Evolutionary conservation across 2,329 filamentous ascomycete genomes (phyloP).

Genomic region (Aureobasidium namibiae): DNA sequence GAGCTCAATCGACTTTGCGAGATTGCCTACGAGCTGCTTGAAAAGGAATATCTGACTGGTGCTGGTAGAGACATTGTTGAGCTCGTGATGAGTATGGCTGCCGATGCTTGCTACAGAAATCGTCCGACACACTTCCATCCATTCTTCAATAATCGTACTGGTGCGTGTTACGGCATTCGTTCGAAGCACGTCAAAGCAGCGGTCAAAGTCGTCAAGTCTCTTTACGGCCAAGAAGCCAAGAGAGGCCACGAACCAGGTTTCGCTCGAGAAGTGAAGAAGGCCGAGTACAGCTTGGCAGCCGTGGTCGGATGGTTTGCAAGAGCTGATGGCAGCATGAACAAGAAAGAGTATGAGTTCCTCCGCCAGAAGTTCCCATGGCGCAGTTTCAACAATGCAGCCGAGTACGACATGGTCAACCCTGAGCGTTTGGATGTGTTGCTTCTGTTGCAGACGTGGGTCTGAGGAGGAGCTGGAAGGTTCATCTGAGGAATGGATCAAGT

Average conservation of each 20-base stretch:
- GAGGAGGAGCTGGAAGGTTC: background rate
- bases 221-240: background rate
- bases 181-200: background rate
- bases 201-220: background rate
- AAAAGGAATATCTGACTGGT: background rate
- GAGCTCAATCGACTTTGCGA: background rate
- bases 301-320: background rate
- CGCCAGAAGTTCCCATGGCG: background rate
- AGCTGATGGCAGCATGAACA: background rate
- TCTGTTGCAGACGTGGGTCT: background rate
- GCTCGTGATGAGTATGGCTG: background rate
- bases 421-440: background rate
- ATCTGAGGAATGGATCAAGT: background rate
- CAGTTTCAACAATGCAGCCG: background rate
- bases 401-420: conserved; percentile 3
- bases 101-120: background rate
- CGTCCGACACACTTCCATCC: background rate
- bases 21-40: background rate
- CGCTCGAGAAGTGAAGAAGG: background rate
- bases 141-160: background rate
- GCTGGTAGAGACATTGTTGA: conserved; percentile 1
- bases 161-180: background rate
- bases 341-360: background rate
- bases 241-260: background rate
- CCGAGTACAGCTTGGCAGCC: background rate